Conservation (phyloP, 2,329 filamentous ascomycete species). For the Stemphylium vesicarium region DNA sequence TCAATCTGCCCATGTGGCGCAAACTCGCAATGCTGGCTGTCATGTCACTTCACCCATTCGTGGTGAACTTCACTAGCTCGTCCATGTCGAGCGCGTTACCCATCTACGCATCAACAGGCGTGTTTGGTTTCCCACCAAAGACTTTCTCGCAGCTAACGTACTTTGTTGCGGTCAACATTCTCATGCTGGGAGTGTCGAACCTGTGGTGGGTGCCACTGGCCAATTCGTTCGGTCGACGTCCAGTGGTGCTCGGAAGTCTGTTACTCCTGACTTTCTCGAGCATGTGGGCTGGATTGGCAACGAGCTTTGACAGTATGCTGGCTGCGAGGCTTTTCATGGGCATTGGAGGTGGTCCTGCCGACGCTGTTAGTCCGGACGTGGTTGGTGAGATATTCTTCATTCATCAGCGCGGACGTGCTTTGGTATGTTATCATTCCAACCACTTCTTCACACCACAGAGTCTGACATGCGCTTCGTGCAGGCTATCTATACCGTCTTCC, state of each 20-base stretch:
- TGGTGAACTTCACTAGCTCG: conserved; percentile 47
- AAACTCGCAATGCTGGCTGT: conserved; percentile 45
- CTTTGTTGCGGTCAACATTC: conserved; percentile 48
- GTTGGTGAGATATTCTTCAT: conserved; percentile 53
- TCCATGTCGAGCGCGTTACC: conserved; percentile 47
- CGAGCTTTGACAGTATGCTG: conserved; percentile 45
- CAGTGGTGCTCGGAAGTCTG: conserved; percentile 47
- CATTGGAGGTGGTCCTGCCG: conserved; percentile 45
- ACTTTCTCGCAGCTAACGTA: conserved; percentile 44
- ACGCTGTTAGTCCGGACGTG: conserved; percentile 51
- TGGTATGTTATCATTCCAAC: conserved; percentile 33
- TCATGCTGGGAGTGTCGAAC: conserved; percentile 50
- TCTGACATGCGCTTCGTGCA: neutral
- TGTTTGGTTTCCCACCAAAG: conserved; percentile 39
- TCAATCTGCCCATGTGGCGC: conserved; percentile 49
- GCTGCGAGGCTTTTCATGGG: conserved; percentile 50
- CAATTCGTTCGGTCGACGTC: conserved; percentile 50
- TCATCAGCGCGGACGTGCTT: conserved; percentile 50
- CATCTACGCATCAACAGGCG: conserved; percentile 40
- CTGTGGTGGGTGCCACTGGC: conserved; percentile 52
- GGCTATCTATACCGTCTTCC: conserved; percentile 53
- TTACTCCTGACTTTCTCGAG: conserved; percentile 43
- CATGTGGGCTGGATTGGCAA: conserved; percentile 52
- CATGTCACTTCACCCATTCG: conserved; percentile 49
- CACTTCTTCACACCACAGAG: neutral